These are phyloP conservation scores for Aspergillus affinis DNA, from an alignment of 495 filamentous ascomycete species.

Conservation along the genomic window DNA sequence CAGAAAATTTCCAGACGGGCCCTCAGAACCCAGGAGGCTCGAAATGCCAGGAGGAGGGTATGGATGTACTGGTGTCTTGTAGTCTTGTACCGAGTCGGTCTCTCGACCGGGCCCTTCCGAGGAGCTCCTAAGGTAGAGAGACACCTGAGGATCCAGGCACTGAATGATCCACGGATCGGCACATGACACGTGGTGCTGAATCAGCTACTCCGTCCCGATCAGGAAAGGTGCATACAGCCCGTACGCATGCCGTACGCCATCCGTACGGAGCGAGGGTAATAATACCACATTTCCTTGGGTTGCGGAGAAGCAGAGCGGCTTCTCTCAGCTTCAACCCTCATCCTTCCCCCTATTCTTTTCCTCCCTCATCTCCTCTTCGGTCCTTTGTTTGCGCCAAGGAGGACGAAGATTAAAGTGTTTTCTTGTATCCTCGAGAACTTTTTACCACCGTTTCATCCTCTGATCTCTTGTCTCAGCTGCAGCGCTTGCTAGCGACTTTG, in stretches of 20 bases:
- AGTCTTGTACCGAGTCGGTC: too few species aligned
- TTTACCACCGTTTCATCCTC: not conserved
- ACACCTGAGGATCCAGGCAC: not conserved
- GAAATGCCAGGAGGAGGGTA: too few species aligned
- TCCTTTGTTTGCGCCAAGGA: not conserved
- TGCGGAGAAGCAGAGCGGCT: not conserved
- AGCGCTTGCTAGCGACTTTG: too few species aligned
- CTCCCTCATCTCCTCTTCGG: constrained; percentile 2
- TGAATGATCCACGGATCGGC: too few species aligned
- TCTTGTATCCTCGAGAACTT: not conserved
- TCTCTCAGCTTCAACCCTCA: not conserved
- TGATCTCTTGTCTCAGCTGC: not conserved
- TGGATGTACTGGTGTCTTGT: not conserved
- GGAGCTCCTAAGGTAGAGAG: not conserved
- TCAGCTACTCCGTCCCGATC: not conserved
- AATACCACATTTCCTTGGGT: too few species aligned
- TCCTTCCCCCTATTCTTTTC: not conserved
- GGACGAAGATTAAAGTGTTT: not conserved
- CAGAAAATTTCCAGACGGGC: not conserved
- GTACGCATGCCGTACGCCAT: too few species aligned
- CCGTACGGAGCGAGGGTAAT: not conserved
- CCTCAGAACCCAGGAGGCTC: not conserved
- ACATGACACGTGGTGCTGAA: not conserved
- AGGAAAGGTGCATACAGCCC: not conserved
- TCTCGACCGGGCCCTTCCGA: too few species aligned